A percentile compares a stretch with the other conserved stretches of the same genome.
phyloP scores from a whole-genome alignment of 1,284 basidiomycete species.

The Neolentinus lepideus region DNA sequence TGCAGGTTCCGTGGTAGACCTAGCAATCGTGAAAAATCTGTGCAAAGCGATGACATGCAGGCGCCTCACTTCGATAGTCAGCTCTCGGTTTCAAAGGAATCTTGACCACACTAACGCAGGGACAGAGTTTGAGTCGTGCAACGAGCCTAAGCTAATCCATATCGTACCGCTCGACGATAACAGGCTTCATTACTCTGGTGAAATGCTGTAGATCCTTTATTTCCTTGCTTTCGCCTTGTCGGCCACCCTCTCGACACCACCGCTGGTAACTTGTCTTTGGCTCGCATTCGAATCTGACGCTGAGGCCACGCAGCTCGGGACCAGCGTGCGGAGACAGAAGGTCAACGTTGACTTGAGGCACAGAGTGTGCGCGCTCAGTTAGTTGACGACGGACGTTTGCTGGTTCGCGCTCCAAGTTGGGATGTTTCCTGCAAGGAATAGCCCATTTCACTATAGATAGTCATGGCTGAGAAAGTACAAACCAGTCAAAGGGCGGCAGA shows the following conservation, averaged over 20 bases:
- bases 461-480: constrained; percentile 9
- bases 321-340: constrained; percentile 2
- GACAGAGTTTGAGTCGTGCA: background rate
- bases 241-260: constrained; percentile 25
- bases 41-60: constrained; percentile 1
- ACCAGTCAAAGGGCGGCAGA: constrained; percentile 66
- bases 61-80: constrained; percentile 46
- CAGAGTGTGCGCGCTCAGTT: background rate
- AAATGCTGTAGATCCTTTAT: constrained; percentile 41
- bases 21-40: constrained; percentile 10
- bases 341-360: background rate
- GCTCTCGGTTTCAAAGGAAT: constrained; percentile 45
- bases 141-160: background rate
- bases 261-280: constrained; percentile 48
- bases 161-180: constrained; percentile 31
- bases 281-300: constrained; percentile 32
- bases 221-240: constrained; percentile 16
- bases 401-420: constrained; percentile 13
- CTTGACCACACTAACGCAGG: constrained; percentile 37
- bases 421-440: constrained; percentile 35
- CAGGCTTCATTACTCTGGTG: constrained; percentile 29
- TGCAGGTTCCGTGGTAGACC: constrained; percentile 26
- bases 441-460: background rate
- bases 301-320: constrained; percentile 5
- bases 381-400: background rate